Evolutionary conservation across 2,329 filamentous ascomycete genomes (phyloP).

Genomic region (Alternaria arbusti): DNA sequence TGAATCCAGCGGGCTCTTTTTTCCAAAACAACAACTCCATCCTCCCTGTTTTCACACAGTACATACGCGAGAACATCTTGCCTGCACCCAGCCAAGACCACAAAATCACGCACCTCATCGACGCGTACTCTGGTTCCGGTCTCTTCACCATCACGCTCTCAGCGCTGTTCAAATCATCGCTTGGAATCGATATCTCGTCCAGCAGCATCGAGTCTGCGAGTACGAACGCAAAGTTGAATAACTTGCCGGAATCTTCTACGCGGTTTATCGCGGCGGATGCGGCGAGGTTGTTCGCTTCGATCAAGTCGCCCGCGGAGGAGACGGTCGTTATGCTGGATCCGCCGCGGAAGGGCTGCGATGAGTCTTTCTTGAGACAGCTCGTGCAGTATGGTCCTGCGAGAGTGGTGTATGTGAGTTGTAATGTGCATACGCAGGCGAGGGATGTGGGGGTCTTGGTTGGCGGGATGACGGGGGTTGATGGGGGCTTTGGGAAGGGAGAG

Average conservation of each 20-base stretch:
- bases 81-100: slow-evolving; percentile 48
- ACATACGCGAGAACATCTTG: slow-evolving; percentile 81
- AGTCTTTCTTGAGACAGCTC: slow-evolving; percentile 81
- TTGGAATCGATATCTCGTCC: slow-evolving; percentile 88
- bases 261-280: slow-evolving; percentile 91
- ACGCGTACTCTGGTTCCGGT: slow-evolving; percentile 96
- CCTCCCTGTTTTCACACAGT: slow-evolving; percentile 82
- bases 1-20: slow-evolving; percentile 91
- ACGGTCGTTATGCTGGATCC: slow-evolving; percentile 96
- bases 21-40: slow-evolving; percentile 99
- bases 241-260: slow-evolving; percentile 70
- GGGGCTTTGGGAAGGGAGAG: slow-evolving; percentile 45
- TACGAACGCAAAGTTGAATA: slow-evolving; percentile 79
- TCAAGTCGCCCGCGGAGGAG: slow-evolving; percentile 76
- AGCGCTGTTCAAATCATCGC: slow-evolving; percentile 75
- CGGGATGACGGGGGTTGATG: slow-evolving; percentile 60
- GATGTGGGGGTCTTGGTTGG: slow-evolving; percentile 88
- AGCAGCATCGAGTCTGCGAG: slow-evolving; percentile 80
- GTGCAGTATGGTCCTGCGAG: slow-evolving; percentile 77
- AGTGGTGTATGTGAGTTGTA: slow-evolving; percentile 94
- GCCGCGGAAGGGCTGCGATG: slow-evolving; percentile 93
- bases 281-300: slow-evolving; percentile 76
- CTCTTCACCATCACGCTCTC: slow-evolving; percentile 96
- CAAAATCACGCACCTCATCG: slow-evolving; percentile 82
- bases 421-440: slow-evolving; percentile 95